Base-by-base conservation (phyloP, 2,329 filamentous ascomycete genomes). In the Remersonia thermophila region DNA sequence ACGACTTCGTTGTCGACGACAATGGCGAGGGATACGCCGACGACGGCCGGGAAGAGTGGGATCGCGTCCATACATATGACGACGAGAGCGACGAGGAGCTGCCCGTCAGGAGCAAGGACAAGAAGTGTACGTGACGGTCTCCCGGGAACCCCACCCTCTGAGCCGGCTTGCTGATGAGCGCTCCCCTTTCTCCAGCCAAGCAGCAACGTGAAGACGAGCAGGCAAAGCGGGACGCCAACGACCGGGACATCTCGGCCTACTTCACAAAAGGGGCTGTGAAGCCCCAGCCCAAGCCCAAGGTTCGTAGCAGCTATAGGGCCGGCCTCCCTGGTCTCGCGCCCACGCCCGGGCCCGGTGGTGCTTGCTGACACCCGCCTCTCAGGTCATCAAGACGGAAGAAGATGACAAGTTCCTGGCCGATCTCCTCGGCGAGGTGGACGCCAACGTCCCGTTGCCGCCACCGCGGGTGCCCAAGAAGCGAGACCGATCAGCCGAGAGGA, bases 1-100 rank as follows among this genome's bases (percentile, higher is more conserved):
- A 98, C 51, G 91, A 98, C 62, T 98, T 98, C 53, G 89, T 98
- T 35, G 87, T 98, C 41, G 91, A 96, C 64, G 91, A 98, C 63
- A 93, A 95, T 63, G 89, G 89, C 53, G 85, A 89, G 55, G 89
- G 91, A 27, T 98, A 98, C 53, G 89, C 85, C 47, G 89, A 96
- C 56, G 91, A 96, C 54, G 91, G 91, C 42, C 80, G 91, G 37
- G 87, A 94, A 61, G 91, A 96, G 51, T 89, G 89, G 87, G 78
- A 89, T 59, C 74, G 81, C 49, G 70, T 80, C 46, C 65, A 69
- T 47, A 68, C 68, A 41, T 64, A 80, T 56, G 71, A 80, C 43
- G 82, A 78, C 26, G 85, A 91, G 42, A 87, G 77, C 43, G 84
- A 93, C 29, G 79, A 79, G 26, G 74, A 83, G 26, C 54, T 55